Evolutionary conservation across 106 monocot genomes (phyloP).

Genomic region (Dendrobium nobile): DNA sequence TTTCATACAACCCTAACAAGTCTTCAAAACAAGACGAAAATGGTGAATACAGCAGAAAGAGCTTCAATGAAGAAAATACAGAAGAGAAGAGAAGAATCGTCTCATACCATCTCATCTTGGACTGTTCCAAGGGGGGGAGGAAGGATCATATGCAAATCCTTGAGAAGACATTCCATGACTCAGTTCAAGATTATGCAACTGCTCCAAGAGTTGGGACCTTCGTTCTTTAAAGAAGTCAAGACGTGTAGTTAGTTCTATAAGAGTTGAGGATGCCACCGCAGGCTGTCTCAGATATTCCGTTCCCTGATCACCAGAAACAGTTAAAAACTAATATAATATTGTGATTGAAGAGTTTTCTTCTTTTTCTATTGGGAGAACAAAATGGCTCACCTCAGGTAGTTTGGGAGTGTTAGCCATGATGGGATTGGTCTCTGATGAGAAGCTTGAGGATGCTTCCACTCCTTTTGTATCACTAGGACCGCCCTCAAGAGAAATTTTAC

Average conservation of each 20-base stretch:
- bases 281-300: constrained; percentile 46
- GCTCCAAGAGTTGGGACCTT: constrained; percentile 93
- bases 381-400: constrained; percentile 40
- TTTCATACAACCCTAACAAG: background rate
- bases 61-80: constrained; percentile 21
- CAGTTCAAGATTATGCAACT: constrained; percentile 81
- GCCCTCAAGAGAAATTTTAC: constrained; percentile 49
- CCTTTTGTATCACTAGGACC: constrained; percentile 43
- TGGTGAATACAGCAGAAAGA: background rate
- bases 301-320: constrained; percentile 19
- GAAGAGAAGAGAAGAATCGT: background rate
- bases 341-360: background rate
- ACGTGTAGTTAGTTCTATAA: constrained; percentile 83
- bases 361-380: background rate
- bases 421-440: constrained; percentile 27
- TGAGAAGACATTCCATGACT: constrained; percentile 54
- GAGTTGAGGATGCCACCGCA: constrained; percentile 59
- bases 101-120: constrained; percentile 36
- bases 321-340: background rate
- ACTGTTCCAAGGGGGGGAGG: constrained; percentile 67
- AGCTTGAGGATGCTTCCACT: constrained; percentile 47
- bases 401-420: constrained; percentile 24
- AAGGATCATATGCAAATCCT: constrained; percentile 47
- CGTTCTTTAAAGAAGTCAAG: constrained; percentile 98
- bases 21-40: background rate